These are phyloP conservation scores for Ceriops zippeliana DNA, from an alignment of 345 rosid genomes.

Conservation along the genomic window DNA sequence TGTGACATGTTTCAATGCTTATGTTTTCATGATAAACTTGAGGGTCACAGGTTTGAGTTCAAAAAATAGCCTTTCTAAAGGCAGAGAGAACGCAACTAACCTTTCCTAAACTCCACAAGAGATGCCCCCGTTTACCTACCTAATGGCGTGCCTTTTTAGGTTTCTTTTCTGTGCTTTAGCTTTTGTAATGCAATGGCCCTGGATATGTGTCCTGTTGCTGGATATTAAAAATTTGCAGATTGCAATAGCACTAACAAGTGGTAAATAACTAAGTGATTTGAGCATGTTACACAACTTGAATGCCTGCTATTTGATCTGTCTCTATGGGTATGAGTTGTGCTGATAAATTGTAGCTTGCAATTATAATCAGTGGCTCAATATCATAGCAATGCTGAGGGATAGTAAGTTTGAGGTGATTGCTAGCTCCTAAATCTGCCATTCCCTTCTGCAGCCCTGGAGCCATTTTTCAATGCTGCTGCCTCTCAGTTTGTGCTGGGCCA, in stretches of 20 bases:
- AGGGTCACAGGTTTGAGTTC: too few relatives aligned
- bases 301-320: too few relatives aligned
- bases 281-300: background rate
- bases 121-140: too few relatives aligned
- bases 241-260: background rate
- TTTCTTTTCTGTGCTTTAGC: too few relatives aligned
- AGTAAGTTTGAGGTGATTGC: background rate
- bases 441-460: constrained; percentile 42
- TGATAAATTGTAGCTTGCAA: too few relatives aligned
- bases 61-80: too few relatives aligned
- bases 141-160: too few relatives aligned
- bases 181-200: background rate
- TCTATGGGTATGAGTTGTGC: too few relatives aligned
- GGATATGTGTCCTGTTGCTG: background rate
- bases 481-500: constrained; percentile 53
- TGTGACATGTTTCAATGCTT: too few relatives aligned
- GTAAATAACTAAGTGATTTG: background rate
- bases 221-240: background rate
- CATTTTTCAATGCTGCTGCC: constrained; percentile 53
- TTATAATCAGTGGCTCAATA: background rate
- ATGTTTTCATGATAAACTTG: too few relatives aligned
- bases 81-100: too few relatives aligned
- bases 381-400: background rate
- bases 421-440: constrained; percentile 7
- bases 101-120: too few relatives aligned